phyloP scores from a whole-genome alignment of 495 filamentous ascomycete genomes.

The Tuber borchii region DNA sequence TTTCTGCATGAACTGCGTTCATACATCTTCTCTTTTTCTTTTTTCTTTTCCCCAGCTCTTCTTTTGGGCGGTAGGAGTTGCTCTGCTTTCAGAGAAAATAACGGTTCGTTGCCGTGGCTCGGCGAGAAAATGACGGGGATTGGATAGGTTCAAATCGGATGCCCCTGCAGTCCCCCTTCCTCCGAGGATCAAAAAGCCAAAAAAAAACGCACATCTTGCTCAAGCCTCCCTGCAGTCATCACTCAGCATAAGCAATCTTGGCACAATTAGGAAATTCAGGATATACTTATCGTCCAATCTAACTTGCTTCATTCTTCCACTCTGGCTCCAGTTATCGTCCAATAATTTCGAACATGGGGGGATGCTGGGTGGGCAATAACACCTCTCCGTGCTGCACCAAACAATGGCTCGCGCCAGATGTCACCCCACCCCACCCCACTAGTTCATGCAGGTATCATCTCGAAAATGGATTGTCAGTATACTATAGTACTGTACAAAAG shows the following conservation, averaged over 20 bases:
- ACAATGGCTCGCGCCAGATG: not conserved
- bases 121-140: not conserved
- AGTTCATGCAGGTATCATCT: not conserved
- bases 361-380: not conserved
- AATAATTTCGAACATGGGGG: not conserved
- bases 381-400: not conserved
- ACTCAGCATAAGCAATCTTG: not conserved
- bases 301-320: not conserved
- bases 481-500: not conserved
- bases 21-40: not conserved
- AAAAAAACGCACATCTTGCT: constrained; percentile 2
- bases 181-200: not conserved
- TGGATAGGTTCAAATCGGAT: constrained; percentile 1
- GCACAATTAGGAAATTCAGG: not conserved
- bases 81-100: not conserved
- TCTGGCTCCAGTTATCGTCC: not conserved
- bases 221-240: constrained; percentile 6
- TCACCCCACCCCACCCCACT: not conserved
- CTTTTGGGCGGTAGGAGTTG: constrained; percentile 2
- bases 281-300: not conserved
- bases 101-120: not conserved
- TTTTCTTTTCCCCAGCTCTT: not conserved
- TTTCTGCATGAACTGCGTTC: not conserved
- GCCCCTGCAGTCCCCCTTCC: not conserved
- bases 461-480: not conserved